Conservation (phyloP, 352 stramenopile species). For the Globisporangium yorkense region DNA sequence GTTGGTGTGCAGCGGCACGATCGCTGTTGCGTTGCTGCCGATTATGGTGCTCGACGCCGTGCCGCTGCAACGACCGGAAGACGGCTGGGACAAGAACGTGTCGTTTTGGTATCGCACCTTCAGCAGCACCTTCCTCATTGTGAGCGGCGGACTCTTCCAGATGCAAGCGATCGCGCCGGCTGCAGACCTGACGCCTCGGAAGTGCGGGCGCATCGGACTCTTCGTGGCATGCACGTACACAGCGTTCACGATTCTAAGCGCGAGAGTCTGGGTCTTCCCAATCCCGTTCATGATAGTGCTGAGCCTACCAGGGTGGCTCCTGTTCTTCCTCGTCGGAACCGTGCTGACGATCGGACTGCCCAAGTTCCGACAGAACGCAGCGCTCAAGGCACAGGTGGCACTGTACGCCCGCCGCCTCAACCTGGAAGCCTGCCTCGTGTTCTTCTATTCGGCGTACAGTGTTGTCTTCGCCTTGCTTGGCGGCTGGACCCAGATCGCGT, state of each 20-base stretch:
- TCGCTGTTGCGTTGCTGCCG: background rate
- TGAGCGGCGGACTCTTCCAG: background rate
- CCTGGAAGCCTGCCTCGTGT: constrained; percentile 16
- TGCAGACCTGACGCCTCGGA: background rate
- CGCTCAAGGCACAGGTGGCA: constrained; percentile 13
- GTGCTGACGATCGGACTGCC: constrained; percentile 12
- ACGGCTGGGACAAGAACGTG: constrained; percentile 3
- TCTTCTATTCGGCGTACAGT: constrained; percentile 26
- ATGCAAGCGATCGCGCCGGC: background rate
- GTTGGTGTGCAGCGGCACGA: constrained; percentile 12
- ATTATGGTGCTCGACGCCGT: constrained; percentile 4
- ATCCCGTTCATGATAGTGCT: constrained; percentile 29
- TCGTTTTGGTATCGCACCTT: background rate
- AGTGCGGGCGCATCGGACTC: background rate
- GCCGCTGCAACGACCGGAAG: constrained; percentile 2
- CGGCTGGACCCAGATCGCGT: constrained; percentile 9
- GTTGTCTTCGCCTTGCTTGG: constrained; percentile 19
- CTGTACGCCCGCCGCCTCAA: constrained; percentile 11
- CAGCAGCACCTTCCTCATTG: background rate
- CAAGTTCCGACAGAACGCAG: constrained; percentile 6
- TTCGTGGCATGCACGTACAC: background rate
- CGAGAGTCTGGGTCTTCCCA: constrained; percentile 26
- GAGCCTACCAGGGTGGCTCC: constrained; percentile 10
- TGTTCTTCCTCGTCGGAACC: constrained; percentile 9
- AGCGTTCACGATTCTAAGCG: constrained; percentile 13